Base-by-base conservation (phyloP, 805 yeast species). In the Lachancea kluyveri region DNA sequence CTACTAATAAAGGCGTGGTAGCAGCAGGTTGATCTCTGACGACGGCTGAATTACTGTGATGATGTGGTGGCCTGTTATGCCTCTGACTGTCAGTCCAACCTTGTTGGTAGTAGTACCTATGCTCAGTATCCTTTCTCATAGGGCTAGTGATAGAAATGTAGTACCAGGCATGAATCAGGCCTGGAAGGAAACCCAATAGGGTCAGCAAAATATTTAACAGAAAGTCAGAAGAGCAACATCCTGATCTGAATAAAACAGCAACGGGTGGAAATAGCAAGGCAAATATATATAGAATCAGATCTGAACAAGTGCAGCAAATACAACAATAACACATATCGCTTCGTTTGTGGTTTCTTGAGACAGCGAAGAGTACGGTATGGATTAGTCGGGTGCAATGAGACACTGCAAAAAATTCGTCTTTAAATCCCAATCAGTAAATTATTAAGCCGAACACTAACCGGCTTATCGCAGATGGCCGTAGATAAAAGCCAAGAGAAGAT, bases 101-200 rank as follows among this genome's bases (percentile, higher is more conserved):
- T 35, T 45, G 48, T 33, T 57, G 59, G 25, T 55, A 57, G 33
- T 45, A 45, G 21, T 42, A 47, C 9, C 41, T 40, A 22, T 41
- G 35, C 18, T 52, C 57, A 3, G 39, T 28, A 26, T 41, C 48
- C 11, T 46, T 41, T 16, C 59, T 42, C 14, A 48, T 24, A 2
- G 60, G 60, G 24, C 57, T 50, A 3, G 58, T 53, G 14, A 49
- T 36, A 1, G 56, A 47, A 28, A 78, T 62, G 48, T 72, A 50
- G 37, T 53, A 78, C 30, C 78, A 59, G 4, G 85, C 78, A 46
- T 79, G 85, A 10, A 79, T 51, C 31, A 77, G 68, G 37, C 84
- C 94, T 3, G 94, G 94, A 41, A 83, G 60, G 59, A 77, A 82
- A 24, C 88, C 92, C 37, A 84, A 66, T 41, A 76, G 54, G 14